These are phyloP conservation scores for Tausonia pullulans DNA, from an alignment of 1,284 basidiomycete species.

Conservation along the genomic window DNA sequence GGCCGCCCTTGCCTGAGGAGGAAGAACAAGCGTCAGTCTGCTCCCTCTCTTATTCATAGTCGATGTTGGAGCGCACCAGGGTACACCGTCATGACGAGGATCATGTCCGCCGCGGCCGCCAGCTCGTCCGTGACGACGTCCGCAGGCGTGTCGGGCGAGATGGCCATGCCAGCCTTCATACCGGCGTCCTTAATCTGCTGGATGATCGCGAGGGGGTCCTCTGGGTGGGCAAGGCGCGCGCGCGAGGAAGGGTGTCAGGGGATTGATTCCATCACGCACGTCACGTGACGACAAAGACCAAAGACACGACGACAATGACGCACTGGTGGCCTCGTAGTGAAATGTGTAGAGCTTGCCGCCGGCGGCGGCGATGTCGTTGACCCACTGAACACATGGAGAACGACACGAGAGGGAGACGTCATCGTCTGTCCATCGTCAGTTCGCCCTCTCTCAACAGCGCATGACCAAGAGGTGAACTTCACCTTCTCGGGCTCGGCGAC, in stretches of 20 bases:
- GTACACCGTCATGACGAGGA: conserved; percentile 95
- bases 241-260: no score
- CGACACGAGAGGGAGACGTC: neutral
- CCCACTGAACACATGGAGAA: conserved; percentile 54
- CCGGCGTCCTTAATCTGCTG: conserved; percentile 38
- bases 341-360: conserved; percentile 94
- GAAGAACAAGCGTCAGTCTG: neutral
- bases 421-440: neutral
- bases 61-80: conserved; percentile 46
- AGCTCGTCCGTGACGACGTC: conserved; percentile 72
- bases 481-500: conserved; percentile 86
- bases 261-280: no score
- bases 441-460: neutral
- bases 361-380: conserved; percentile 87
- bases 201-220: conserved; percentile 15
- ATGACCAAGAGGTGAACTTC: conserved; percentile 18
- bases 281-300: neutral
- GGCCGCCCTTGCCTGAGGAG: conserved; percentile 68
- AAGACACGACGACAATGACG: conserved; percentile 26
- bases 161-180: conserved; percentile 88
- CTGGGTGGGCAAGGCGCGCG: neutral
- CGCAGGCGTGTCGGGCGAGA: conserved; percentile 84
- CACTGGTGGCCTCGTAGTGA: conserved; percentile 90
- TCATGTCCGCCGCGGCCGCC: conserved; percentile 70
- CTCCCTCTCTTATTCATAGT: neutral